These are phyloP conservation scores for Circinella umbellata DNA, from an alignment of 371 early-diverging fungal genomes.

Conservation along the genomic window DNA sequence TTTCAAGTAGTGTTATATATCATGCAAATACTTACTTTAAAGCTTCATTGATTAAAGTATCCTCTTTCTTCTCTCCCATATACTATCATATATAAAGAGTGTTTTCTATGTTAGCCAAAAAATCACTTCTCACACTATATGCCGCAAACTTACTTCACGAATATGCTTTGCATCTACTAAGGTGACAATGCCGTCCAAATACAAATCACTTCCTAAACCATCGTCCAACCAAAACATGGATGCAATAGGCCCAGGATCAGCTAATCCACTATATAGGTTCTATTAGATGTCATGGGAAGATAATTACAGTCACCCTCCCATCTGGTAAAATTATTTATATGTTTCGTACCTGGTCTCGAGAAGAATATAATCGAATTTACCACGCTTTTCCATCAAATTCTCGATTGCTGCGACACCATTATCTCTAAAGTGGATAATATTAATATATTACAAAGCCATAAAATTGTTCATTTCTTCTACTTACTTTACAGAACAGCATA, in stretches of 20 bases:
- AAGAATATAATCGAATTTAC: constrained; percentile 92
- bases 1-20: too few species aligned
- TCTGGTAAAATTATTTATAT: background rate
- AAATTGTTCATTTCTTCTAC: background rate
- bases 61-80: constrained; percentile 54
- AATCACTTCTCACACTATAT: background rate
- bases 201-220: constrained; percentile 84
- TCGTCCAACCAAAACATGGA: constrained; percentile 98
- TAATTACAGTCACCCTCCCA: too few species aligned
- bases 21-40: constrained; percentile 50
- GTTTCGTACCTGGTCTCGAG: constrained; percentile 79
- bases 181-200: constrained; percentile 93
- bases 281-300: too few species aligned
- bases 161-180: constrained; percentile 91
- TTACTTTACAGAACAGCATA: constrained; percentile 96
- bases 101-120: too few species aligned
- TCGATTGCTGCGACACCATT: constrained; percentile 95
- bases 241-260: constrained; percentile 92
- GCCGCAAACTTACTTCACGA: constrained; percentile 43
- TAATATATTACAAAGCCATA: background rate
- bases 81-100: constrained; percentile 32
- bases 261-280: constrained; percentile 55
- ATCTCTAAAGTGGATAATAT: constrained; percentile 58
- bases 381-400: constrained; percentile 88
- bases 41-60: constrained; percentile 73